Base-by-base conservation (phyloP, 805 yeast genomes). In the Metschnikowia borealis region DNA sequence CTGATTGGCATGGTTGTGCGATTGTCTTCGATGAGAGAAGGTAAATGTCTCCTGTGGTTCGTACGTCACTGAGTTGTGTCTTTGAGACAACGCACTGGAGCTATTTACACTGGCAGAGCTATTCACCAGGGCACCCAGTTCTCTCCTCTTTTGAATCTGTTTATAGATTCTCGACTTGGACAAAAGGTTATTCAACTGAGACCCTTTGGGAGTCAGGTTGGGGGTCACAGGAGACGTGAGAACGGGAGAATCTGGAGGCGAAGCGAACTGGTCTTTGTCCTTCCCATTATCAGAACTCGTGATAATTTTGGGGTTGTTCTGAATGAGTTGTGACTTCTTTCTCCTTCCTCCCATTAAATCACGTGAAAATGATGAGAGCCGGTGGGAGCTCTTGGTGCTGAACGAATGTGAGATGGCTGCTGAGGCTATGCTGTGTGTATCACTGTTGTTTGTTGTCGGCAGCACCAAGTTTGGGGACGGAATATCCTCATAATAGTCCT, bases 101-200 rank as follows among this genome's bases (percentile, higher is more conserved):
- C 59, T 54, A 26, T 49, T 23, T 21, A 52, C 14, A 38, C 46
- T 58, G 3, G 61, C 53, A 10, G 53, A 47, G 39, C 56, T 52
- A 17, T 49, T n/a, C 8, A 31, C 40, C 59, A 48, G 57, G 6
- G 49, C 32, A 7, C 64, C 54, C 64, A 68, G 71, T 40, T 71
- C 75, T 5, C 76, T 58, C 47, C 68, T 62, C 47, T 68, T 70
- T 51, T 65, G 71, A 21, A 72, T 56, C 48, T 66, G 65, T 51
- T 66, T 67, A 53, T 72, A 73, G 36, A 73, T 58, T 51, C 63
- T 62, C 3, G 74, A 65, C 49, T 72, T 73, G 15, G 70, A 56
- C 26, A 67, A 57, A 21, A 67, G 48, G 15, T 56, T 49, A 48
- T 62, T 62, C 23, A 62, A 48, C 38, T 45, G 52, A 18, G 48